These are phyloP conservation scores for Didymella pomorum DNA, from an alignment of 2,329 filamentous ascomycete species.

Conservation along the genomic window DNA sequence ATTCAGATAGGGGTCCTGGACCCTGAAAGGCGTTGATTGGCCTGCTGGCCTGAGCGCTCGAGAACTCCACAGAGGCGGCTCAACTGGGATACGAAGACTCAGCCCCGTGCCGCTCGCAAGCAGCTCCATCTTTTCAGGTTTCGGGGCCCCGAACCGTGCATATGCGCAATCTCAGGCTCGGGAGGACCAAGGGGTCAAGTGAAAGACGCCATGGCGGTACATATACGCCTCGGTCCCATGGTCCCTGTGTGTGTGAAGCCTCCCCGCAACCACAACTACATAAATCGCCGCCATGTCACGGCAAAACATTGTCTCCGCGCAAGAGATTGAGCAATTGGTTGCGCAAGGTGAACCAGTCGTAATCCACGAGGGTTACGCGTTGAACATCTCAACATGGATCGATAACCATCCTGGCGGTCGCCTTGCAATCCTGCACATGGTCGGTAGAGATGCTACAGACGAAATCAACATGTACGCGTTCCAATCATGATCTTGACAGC, in stretches of 20 bases:
- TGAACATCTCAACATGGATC: conserved; percentile 67
- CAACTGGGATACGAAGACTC: conserved; percentile 16
- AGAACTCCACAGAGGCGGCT: conserved; percentile 1
- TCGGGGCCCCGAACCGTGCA: conserved; percentile 18
- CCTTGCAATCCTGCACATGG: conserved; percentile 68
- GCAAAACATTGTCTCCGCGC: conserved; percentile 52
- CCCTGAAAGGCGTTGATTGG: conserved; percentile 16
- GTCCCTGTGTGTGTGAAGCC: not conserved
- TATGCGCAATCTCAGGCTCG: conserved; percentile 14
- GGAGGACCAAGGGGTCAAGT: conserved; percentile 11
- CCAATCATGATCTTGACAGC: not conserved
- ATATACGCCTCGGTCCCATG: conserved; percentile 14
- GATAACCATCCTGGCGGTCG: conserved; percentile 66
- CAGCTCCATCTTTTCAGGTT: conserved; percentile 18
- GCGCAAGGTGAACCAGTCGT: conserved; percentile 64
- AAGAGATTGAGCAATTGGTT: conserved; percentile 61
- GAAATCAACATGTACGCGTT: conserved; percentile 64
- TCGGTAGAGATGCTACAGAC: conserved; percentile 66
- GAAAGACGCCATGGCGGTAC: conserved; percentile 2
- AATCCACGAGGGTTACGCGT: conserved; percentile 63
- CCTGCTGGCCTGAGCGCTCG: too few relatives aligned
- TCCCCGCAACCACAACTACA: not conserved
- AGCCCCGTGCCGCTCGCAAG: conserved; percentile 23
- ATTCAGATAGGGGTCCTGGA: conserved; percentile 12
- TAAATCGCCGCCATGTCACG: conserved; percentile 27